Base-by-base conservation (phyloP, 257 asterid genomes). In the Ehretia macrophylla region DNA sequence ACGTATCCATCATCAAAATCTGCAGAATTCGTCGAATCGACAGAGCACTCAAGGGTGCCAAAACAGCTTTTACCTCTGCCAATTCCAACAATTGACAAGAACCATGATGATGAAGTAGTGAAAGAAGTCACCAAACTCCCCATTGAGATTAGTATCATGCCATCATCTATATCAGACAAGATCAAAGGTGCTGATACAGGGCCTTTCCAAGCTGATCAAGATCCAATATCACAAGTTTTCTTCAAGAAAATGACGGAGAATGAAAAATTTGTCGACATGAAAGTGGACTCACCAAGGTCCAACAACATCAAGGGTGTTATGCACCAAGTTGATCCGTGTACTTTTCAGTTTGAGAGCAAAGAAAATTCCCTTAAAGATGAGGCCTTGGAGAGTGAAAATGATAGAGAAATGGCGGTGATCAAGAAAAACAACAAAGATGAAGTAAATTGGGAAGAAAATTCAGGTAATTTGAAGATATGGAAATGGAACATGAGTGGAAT, bases 241-340 rank as follows among this genome's bases (percentile, higher is more conserved):
- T 83, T 85, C 88, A 88, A 81, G 83, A 88, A 84, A 54, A 67
- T 59, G 84, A 79, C 63, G 75, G 88, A 78, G 45, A 48, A 74
- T 18, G 47, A 42, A 42, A 86, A 88, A 78, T 85, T 80, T 39
- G 94, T 63, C 82, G 95, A 86, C 83, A 82, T 84, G 74, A 89
- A 84, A 54, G 51, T 82, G 66, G 94, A 89, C 6, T 88, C 97
- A 1, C 90, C 95, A 16, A 75, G 47, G 71, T 73, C 79, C 60
- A 62, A 53, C 65, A 53, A 49, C 68, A 44, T 37, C 56, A 40
- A 17, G 56, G 80, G 65, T 45, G 55, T 50, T 55, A 17, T 77
- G 67, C 71, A 82, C 18, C 85, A 60, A 60, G 19, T 60, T 32
- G 87, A 72, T 59, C 59, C 64, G 3, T 70, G 47, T 8, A 17